These are phyloP conservation scores for Mangifera indica DNA, from an alignment of 345 rosid species.

Conservation along the genomic window DNA sequence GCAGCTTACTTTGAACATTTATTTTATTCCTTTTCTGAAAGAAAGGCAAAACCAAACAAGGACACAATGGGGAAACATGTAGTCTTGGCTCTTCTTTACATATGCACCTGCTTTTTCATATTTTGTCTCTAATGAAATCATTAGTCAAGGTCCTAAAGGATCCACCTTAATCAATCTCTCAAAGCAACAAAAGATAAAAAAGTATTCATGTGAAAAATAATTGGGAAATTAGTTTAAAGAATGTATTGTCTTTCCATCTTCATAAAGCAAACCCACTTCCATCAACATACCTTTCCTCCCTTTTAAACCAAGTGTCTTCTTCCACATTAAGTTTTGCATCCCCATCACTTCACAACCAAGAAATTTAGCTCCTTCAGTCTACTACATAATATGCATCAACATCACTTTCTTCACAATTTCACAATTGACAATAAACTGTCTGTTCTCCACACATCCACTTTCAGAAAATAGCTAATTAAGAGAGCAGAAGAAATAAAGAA, in stretches of 20 bases:
- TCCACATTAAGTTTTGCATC: conserved; percentile 51
- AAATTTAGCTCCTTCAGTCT: conserved; percentile 28
- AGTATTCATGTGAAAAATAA: conserved; percentile 30
- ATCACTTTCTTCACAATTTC: not conserved
- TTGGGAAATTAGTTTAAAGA: conserved; percentile 17
- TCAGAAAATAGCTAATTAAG: not conserved
- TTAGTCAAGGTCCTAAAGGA: conserved; percentile 35
- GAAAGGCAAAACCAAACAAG: no score
- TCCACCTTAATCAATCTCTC: conserved; percentile 15
- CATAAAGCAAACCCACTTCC: conserved; percentile 51
- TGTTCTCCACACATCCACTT: not conserved
- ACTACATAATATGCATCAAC: conserved; percentile 24
- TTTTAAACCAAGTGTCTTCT: conserved; percentile 30
- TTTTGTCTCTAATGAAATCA: conserved; percentile 9
- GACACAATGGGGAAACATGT: no score
- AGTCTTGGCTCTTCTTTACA: conserved; percentile 6
- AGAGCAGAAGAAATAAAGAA: not conserved
- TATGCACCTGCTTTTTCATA: conserved; percentile 10
- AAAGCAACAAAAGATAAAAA: conserved; percentile 28
- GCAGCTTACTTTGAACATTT: no score
- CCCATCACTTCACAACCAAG: conserved; percentile 51
- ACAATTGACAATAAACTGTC: conserved; percentile 10
- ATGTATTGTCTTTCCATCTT: conserved; percentile 21
- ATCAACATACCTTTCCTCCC: conserved; percentile 46
- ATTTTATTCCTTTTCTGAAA: no score